Evolutionary conservation across 371 early-diverging fungal genomes (phyloP).

Genomic region (Mucor circinelloides): DNA sequence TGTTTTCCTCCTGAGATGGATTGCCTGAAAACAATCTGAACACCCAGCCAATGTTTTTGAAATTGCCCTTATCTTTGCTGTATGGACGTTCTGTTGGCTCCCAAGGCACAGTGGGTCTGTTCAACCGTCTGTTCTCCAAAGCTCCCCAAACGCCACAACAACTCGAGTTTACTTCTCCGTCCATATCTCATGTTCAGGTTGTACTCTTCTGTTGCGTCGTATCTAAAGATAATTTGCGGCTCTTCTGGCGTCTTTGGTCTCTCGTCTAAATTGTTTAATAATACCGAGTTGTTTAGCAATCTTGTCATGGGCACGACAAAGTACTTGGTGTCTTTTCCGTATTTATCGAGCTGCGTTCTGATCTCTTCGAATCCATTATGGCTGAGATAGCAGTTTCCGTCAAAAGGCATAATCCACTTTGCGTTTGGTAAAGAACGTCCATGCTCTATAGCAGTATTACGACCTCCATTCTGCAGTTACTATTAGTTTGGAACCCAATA

Average conservation of each 20-base stretch:
- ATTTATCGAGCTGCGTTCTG: slow-evolving; percentile 47
- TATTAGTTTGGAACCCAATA: slow-evolving; percentile 1
- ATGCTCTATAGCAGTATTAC: slow-evolving; percentile 64
- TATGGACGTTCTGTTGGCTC: slow-evolving; percentile 56
- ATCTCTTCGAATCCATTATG: slow-evolving; percentile 64
- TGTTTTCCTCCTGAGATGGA: slow-evolving; percentile 67
- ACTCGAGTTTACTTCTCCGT: slow-evolving; percentile 70
- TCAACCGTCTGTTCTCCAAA: slow-evolving; percentile 56
- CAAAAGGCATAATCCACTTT: slow-evolving; percentile 73
- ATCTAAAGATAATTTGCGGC: slow-evolving; percentile 70
- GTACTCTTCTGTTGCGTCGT: slow-evolving; percentile 63
- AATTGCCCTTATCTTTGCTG: slow-evolving; percentile 60
- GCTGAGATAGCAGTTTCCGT: slow-evolving; percentile 72
- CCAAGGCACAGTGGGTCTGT: slow-evolving; percentile 66
- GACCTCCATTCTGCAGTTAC: slow-evolving; percentile 64
- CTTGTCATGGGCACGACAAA: slow-evolving; percentile 74
- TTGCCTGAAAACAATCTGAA: slow-evolving; percentile 70
- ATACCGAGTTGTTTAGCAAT: slow-evolving; percentile 61
- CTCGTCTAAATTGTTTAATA: slow-evolving; percentile 55
- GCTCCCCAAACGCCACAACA: slow-evolving; percentile 72
- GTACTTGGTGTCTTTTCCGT: slow-evolving; percentile 60
- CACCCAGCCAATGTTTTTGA: slow-evolving; percentile 71
- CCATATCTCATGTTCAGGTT: slow-evolving; percentile 74
- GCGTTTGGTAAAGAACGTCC: slow-evolving; percentile 58
- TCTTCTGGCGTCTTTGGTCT: slow-evolving; percentile 70